Base-by-base conservation (phyloP, 352 stramenopile genomes). In the Pseudoperonospora humuli region DNA sequence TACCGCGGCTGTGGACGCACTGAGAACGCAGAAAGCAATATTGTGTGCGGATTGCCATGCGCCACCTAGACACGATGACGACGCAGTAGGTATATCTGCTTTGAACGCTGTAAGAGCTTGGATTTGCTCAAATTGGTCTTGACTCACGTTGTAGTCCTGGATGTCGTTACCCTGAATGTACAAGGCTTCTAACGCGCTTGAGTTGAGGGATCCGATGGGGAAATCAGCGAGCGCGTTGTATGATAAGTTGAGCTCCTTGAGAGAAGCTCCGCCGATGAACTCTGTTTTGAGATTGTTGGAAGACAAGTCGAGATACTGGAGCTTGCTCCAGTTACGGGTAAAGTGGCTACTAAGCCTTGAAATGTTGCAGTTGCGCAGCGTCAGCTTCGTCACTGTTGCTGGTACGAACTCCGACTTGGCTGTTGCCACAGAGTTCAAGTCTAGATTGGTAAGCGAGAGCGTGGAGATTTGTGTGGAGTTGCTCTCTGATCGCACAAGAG, bases 281-380 rank as follows among this genome's bases (percentile, higher is more conserved):
- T 62, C 35, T 0, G 48, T 40, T 3, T 14, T 14, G 34, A 40
- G 36, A 11, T 41, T 57, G 49, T 77, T 78, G 9, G 20, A 57
- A 4, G 44, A 61, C 19, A 72, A 42, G 23, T 81, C 71, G 48
- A 82, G 37, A 26, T 57, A 57, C 21, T 58, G 38, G 2, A 82
- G 19, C 19, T 26, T 35, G 18, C 24, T 53, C 46, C 63, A 63
- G 10, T 51, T 32, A 3, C 50, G 38, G 7, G 65, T 53, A 45
- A 84, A 78, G 14, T 48, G 48, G 15, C 15, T 55, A 21, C 35
- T 21, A 45, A 51, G 56, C 39, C 11, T 45, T 15, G 50, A 66
- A 15, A 84, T 63, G 44, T 75, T 80, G 55, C 65, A 80, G 33
- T 70, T 67, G 18, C 47, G 57, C 43, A 84, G 33, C 4, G 60